phyloP scores from a whole-genome alignment of 164 flowering plant species.

The Sextonia rubra region DNA sequence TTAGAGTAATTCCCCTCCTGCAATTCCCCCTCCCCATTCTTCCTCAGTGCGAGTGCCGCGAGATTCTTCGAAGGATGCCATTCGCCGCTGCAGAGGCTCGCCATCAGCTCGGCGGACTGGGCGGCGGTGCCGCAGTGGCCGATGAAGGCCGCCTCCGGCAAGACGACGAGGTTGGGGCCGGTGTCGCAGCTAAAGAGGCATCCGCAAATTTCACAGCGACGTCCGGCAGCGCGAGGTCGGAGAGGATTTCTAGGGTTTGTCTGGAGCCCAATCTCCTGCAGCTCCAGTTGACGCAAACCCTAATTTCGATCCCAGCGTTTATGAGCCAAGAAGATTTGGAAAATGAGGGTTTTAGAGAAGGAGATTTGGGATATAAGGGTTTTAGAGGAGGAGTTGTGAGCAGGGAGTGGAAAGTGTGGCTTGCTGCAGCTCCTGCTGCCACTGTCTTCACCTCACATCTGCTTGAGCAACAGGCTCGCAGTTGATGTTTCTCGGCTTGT shows the following conservation, averaged over 20 bases:
- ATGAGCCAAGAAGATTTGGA: neutral
- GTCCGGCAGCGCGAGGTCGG: constrained; percentile 56
- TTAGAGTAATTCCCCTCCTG: constrained; percentile 33
- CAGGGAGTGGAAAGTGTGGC: neutral
- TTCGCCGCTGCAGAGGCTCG: constrained; percentile 24
- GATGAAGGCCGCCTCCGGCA: constrained; percentile 48
- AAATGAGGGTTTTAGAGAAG: neutral
- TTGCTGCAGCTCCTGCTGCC: neutral
- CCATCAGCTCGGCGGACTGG: constrained; percentile 42
- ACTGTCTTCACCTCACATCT: neutral
- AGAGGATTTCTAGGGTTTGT: constrained; percentile 51
- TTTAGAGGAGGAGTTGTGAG: neutral
- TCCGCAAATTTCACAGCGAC: constrained; percentile 61
- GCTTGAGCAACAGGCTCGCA: neutral
- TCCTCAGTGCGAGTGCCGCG: constrained; percentile 69
- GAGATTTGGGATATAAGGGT: neutral
- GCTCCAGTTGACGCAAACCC: constrained; percentile 70
- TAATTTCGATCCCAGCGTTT: constrained; percentile 37
- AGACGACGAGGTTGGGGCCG: constrained; percentile 73
- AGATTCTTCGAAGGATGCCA: constrained; percentile 32
- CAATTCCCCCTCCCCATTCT: constrained; percentile 57
- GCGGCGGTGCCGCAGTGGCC: constrained; percentile 59
- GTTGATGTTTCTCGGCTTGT: too few species aligned
- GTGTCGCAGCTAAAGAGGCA: constrained; percentile 83
- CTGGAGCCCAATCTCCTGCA: constrained; percentile 77